phyloP scores from a whole-genome alignment of 768 basidiomycete species.

The Phallus indusiatus region DNA sequence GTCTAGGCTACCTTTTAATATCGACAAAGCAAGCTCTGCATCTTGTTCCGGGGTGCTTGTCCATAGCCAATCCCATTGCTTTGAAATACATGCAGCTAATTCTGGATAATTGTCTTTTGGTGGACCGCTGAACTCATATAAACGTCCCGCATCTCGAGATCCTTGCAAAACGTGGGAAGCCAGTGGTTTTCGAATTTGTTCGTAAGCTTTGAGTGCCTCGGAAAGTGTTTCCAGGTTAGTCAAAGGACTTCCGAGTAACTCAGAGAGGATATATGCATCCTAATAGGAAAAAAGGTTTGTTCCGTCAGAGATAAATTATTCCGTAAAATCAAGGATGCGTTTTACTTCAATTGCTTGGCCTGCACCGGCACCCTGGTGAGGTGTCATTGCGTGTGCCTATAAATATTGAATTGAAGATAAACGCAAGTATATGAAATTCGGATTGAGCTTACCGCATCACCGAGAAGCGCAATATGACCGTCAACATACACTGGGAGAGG shows the following conservation, averaged over 20 bases:
- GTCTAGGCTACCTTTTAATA: not conserved
- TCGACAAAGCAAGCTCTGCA: not conserved
- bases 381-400: slow-evolving; percentile 44
- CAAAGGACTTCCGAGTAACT: slow-evolving; percentile 13
- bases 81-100: not conserved
- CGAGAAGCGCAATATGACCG: slow-evolving; percentile 19
- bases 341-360: slow-evolving; percentile 48
- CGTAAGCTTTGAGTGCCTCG: slow-evolving; percentile 14
- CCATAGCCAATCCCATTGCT: slow-evolving; percentile 6
- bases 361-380: slow-evolving; percentile 50
- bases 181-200: slow-evolving; percentile 17
- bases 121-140: slow-evolving; percentile 9
- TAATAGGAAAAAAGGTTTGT: not conserved
- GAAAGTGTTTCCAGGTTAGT: slow-evolving; percentile 10
- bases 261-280: slow-evolving; percentile 20
- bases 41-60: slow-evolving; percentile 5
- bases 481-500: slow-evolving; percentile 17
- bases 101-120: not conserved
- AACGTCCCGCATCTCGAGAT: slow-evolving; percentile 4
- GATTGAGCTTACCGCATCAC: slow-evolving; percentile 20
- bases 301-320: not conserved
- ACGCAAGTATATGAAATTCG: not conserved
- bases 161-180: slow-evolving; percentile 7
- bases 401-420: not conserved
- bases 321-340: not conserved